Conservation (phyloP, 2,329 filamentous ascomycete genomes). For the Drechmeria coniospora region DNA sequence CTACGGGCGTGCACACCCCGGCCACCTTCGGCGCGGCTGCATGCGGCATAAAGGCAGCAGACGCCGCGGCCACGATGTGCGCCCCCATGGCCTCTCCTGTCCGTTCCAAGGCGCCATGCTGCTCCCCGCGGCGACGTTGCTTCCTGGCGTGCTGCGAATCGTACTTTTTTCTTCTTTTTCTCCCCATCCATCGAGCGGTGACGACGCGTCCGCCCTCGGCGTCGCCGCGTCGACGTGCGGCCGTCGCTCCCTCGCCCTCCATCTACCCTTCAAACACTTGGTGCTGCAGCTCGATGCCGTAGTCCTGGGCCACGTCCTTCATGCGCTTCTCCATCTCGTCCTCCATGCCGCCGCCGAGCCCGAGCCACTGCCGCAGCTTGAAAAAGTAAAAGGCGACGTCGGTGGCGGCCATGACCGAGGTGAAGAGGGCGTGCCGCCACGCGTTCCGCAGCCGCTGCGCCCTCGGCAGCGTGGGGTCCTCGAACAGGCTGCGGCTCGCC, state of each 20-base stretch:
- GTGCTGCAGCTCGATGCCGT: conserved; percentile 82
- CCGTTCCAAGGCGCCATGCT: too few species aligned
- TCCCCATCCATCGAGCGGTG: too few species aligned
- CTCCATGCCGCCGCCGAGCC: conserved; percentile 74
- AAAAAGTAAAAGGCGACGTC: conserved; percentile 76
- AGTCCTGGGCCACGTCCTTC: conserved; percentile 75
- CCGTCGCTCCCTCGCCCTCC: neutral
- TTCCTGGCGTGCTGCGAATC: too few species aligned
- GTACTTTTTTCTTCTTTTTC: too few species aligned
- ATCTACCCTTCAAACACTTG: conserved; percentile 68
- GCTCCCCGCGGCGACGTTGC: too few species aligned
- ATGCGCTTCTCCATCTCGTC: conserved; percentile 83
- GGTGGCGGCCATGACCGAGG: conserved; percentile 55
- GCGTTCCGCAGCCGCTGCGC: conserved; percentile 51
- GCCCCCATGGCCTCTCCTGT: too few species aligned
- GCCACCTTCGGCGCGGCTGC: too few species aligned
- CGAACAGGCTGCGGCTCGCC: conserved; percentile 71
- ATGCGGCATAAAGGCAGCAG: too few species aligned
- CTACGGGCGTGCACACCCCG: too few species aligned
- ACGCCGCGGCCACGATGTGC: too few species aligned
- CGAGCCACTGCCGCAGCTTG: conserved; percentile 61
- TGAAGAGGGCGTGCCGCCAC: conserved; percentile 70
- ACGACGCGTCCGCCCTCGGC: too few species aligned
- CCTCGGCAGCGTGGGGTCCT: conserved; percentile 50
- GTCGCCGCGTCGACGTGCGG: neutral